These are phyloP conservation scores for Annulohypoxylon moriforme DNA, from an alignment of 495 filamentous ascomycete genomes.

Conservation along the genomic window DNA sequence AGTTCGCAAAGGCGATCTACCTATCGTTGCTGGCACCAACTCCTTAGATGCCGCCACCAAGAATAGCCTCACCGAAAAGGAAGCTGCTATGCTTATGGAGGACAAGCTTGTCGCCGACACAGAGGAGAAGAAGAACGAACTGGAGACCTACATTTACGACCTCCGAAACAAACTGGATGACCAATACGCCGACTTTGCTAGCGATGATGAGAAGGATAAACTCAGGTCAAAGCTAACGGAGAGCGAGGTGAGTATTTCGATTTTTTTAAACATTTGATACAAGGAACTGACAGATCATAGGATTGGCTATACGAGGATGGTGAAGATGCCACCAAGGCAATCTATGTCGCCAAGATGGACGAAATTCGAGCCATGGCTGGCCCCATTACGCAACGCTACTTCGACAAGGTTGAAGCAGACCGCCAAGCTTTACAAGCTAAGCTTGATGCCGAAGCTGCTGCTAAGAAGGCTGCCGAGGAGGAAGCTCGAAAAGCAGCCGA, in stretches of 20 bases:
- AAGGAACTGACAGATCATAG: slow-evolving; percentile 58
- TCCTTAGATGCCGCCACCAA: slow-evolving; percentile 77
- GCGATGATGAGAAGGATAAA: slow-evolving; percentile 91
- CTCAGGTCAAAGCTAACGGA: slow-evolving; percentile 80
- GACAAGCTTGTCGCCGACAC: slow-evolving; percentile 99
- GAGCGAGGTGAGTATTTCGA: slow-evolving; percentile 75
- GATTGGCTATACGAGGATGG: slow-evolving; percentile 99
- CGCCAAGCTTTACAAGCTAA: slow-evolving; percentile 78
- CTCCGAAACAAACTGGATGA: slow-evolving; percentile 93
- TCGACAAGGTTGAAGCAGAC: slow-evolving; percentile 92
- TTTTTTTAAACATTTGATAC: background rate
- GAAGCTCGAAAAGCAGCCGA: slow-evolving; percentile 64
- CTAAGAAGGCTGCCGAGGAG: slow-evolving; percentile 79
- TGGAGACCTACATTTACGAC: slow-evolving; percentile 97
- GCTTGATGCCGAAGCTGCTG: slow-evolving; percentile 83
- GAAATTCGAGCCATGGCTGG: slow-evolving; percentile 92
- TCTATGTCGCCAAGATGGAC: slow-evolving; percentile 94
- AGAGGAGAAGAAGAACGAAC: slow-evolving; percentile 99
- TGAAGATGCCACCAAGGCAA: slow-evolving; percentile 91
- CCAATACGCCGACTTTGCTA: slow-evolving; percentile 86
- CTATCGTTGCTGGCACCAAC: slow-evolving; percentile 83
- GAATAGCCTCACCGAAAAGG: slow-evolving; percentile 76
- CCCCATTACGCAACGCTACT: slow-evolving; percentile 93
- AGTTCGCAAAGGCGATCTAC: slow-evolving; percentile 95
- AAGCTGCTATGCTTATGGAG: slow-evolving; percentile 92